Conservation (phyloP, 257 asterid genomes). For the Solanum piurae region DNA sequence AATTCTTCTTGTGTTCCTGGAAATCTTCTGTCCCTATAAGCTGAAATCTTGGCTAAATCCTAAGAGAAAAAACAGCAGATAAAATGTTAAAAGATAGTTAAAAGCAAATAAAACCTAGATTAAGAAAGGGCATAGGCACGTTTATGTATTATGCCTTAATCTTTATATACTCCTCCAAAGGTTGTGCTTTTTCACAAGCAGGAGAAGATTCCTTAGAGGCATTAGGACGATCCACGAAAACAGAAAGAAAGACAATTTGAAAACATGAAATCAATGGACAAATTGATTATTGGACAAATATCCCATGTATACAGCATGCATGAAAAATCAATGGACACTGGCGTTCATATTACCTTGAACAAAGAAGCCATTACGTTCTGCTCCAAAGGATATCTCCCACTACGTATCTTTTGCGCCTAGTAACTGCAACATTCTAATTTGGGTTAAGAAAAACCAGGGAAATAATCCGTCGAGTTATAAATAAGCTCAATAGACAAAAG, state of each 20-base stretch:
- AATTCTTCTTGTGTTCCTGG: slow-evolving; percentile 86
- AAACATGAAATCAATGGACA: not conserved
- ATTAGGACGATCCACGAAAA: not conserved
- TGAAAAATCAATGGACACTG: not conserved
- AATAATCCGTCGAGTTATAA: not conserved
- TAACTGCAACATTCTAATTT: not conserved
- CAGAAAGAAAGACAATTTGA: not conserved
- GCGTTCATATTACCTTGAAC: slow-evolving; percentile 18
- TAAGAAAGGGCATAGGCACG: not conserved
- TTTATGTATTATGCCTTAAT: not conserved
- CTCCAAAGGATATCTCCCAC: not conserved
- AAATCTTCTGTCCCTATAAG: slow-evolving; percentile 88
- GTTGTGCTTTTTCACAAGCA: not conserved
- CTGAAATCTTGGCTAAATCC: slow-evolving; percentile 86
- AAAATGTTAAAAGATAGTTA: not conserved
- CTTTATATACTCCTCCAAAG: not conserved
- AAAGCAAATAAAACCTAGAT: not conserved
- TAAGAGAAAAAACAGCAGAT: slow-evolving; percentile 6
- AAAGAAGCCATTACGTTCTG: slow-evolving; percentile 21
- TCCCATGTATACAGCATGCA: not conserved
- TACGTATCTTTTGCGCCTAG: not conserved
- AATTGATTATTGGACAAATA: not conserved
- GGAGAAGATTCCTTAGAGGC: not conserved
- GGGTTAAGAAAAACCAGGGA: not conserved
- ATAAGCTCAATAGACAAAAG: not conserved